Evolutionary conservation across 176 grass and related monocot genomes (phyloP), one percentile per base, ranked within the genome.

Genomic region (Carex pumila): DNA sequence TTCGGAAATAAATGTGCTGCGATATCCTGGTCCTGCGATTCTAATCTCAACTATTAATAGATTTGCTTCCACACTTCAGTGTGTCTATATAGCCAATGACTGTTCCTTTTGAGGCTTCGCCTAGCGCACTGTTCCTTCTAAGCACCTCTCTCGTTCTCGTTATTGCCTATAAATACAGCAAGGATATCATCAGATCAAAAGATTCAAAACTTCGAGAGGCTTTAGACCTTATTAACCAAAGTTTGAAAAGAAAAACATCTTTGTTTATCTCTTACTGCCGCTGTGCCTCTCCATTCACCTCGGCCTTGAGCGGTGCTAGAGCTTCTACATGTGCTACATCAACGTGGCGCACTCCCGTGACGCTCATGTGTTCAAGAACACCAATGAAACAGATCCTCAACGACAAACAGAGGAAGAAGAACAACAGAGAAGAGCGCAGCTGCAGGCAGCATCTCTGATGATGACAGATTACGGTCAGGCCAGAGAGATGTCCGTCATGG

Each of bases 401-500:
- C 75, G 58, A 56, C 52, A 79, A 6, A 7, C 18, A 57, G 82
- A 73, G 45, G 65, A 72, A 21, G 67, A 60, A 56, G 67, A 56
- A 7, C 22, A 71, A 3, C 45, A 71, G 52, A 58, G 2, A 3
- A 70, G 5, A 74, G 47, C 2, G 50, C 83, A 32, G 39, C 53
- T 1, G 0, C 25, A 30, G 0, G 2, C 37, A 18, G 21, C 17
- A 14, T 5, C 55, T 34, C 17, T 19, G 1, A 61, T 78, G 86
- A 36, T 88, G 80, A 88, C 81, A 81, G 56, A 78, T 63, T 37
- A 68, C 49, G 82, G 92, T 19, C 84, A 94, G 69, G 90, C 76
- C 34, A 82, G 39, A 37, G 94, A 97, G 88, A 97, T 90, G 90
- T 90, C 90, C 19, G 57, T 77, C 14, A 97, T 97, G 90, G 94